phyloP scores from a whole-genome alignment of 768 basidiomycete genomes.

The Russula abietina region DNA sequence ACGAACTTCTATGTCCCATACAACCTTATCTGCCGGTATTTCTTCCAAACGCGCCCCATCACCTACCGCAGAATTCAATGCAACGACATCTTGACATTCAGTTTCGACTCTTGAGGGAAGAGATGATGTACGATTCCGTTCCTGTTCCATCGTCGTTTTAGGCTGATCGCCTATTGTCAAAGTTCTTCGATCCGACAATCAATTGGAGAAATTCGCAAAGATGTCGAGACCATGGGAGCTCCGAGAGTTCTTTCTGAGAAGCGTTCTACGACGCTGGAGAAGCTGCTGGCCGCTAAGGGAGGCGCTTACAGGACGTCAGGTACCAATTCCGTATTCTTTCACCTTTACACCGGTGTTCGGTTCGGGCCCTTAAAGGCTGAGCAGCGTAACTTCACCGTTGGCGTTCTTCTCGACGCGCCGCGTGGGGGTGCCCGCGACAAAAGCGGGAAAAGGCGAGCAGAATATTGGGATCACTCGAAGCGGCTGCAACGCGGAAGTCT shows the following conservation, averaged over 20 bases:
- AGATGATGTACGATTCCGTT: slow-evolving; percentile 46
- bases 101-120: slow-evolving; percentile 69
- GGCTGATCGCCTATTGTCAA: not conserved
- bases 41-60: slow-evolving; percentile 56
- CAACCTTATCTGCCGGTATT: slow-evolving; percentile 59
- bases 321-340: slow-evolving; percentile 51
- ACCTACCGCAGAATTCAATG: slow-evolving; percentile 51
- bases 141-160: not conserved
- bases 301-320: slow-evolving; percentile 50
- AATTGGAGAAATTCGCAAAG: slow-evolving; percentile 20
- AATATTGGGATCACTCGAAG: slow-evolving; percentile 61
- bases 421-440: slow-evolving; percentile 47
- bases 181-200: slow-evolving; percentile 26
- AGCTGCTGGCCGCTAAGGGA: slow-evolving; percentile 44
- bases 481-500: slow-evolving; percentile 59
- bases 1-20: slow-evolving; percentile 47
- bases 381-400: slow-evolving; percentile 44
- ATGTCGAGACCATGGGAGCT: slow-evolving; percentile 21
- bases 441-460: slow-evolving; percentile 35
- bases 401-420: slow-evolving; percentile 46
- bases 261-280: slow-evolving; percentile 37
- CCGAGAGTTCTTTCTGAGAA: not conserved
- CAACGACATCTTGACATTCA: slow-evolving; percentile 65
- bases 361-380: slow-evolving; percentile 46
- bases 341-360: slow-evolving; percentile 50